Evolutionary conservation across 2,329 filamentous ascomycete genomes (phyloP).

Genomic region (Trichoderma brevicompactum): DNA sequence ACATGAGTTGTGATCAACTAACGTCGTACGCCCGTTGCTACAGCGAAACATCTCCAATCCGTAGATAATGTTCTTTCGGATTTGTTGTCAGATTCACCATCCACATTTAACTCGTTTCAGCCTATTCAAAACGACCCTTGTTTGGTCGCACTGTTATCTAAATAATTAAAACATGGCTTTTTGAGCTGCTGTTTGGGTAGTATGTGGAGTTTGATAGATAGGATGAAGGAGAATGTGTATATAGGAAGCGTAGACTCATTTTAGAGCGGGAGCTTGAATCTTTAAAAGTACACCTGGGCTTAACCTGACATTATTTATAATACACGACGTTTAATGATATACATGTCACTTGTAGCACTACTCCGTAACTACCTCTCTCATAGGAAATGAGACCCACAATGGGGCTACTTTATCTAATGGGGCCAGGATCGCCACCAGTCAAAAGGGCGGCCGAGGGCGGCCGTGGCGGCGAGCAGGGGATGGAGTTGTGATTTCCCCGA

Average conservation of each 20-base stretch:
- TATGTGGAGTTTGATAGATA: neutral
- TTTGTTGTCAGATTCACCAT: slow-evolving; percentile 1
- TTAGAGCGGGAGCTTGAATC: too few relatives aligned
- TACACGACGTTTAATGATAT: too few relatives aligned
- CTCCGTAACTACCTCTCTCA: too few relatives aligned
- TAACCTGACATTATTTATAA: too few relatives aligned
- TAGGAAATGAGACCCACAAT: too few relatives aligned
- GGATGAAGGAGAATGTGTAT: too few relatives aligned
- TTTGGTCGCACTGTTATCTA: slow-evolving; percentile 15
- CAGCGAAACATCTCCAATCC: neutral
- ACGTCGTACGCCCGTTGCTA: neutral
- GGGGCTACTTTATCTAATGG: too few relatives aligned
- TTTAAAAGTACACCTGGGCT: too few relatives aligned
- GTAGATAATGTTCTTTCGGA: slow-evolving; percentile 1
- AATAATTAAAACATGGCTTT: neutral
- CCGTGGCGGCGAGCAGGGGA: neutral
- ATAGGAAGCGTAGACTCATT: too few relatives aligned
- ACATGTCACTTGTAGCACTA: too few relatives aligned
- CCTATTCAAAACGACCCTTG: slow-evolving; percentile 23
- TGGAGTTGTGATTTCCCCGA: neutral
- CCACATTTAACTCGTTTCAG: slow-evolving; percentile 1
- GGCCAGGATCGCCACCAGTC: too few relatives aligned
- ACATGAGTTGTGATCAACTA: neutral
- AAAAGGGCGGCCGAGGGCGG: slow-evolving; percentile 1
- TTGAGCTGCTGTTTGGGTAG: too few relatives aligned